phyloP scores from a whole-genome alignment of 1,284 basidiomycete species.

The Mixia osmundae region DNA sequence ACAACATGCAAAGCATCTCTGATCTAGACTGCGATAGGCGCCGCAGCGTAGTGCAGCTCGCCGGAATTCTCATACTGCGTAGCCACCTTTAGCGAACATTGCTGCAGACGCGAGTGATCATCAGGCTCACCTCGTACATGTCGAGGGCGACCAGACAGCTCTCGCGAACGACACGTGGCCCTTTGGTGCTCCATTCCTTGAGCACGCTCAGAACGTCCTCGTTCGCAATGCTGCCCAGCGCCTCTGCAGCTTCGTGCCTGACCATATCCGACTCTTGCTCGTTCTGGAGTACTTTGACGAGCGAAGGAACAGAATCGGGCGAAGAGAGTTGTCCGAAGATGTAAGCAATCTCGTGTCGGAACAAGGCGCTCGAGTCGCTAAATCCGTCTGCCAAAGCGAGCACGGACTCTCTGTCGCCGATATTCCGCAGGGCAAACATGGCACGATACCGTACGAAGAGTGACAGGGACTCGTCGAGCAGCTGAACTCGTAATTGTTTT shows the following conservation, averaged over 20 bases:
- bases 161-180: constrained; percentile 76
- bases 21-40: no score
- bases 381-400: constrained; percentile 80
- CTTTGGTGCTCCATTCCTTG: constrained; percentile 57
- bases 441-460: constrained; percentile 91
- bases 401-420: constrained; percentile 53
- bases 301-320: constrained; percentile 60
- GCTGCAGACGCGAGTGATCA: neutral
- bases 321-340: constrained; percentile 92
- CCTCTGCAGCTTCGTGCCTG: constrained; percentile 94
- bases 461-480: constrained; percentile 44
- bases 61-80: constrained; percentile 7
- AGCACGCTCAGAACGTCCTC: constrained; percentile 66
- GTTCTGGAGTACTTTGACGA: constrained; percentile 54
- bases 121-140: constrained; percentile 31
- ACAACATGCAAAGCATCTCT: no score
- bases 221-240: constrained; percentile 82
- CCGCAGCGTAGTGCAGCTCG: constrained; percentile 7
- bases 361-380: constrained; percentile 58
- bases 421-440: constrained; percentile 91
- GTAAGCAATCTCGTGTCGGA: constrained; percentile 97
- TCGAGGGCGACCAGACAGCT: constrained; percentile 92
- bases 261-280: constrained; percentile 80
- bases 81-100: neutral
- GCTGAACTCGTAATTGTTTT: constrained; percentile 34